A percentile compares a stretch with the other conserved stretches of the same genome.
These are phyloP conservation scores for Entomortierella beljakovae DNA, from an alignment of 192 early-diverging fungal genomes.

Conservation along the genomic window DNA sequence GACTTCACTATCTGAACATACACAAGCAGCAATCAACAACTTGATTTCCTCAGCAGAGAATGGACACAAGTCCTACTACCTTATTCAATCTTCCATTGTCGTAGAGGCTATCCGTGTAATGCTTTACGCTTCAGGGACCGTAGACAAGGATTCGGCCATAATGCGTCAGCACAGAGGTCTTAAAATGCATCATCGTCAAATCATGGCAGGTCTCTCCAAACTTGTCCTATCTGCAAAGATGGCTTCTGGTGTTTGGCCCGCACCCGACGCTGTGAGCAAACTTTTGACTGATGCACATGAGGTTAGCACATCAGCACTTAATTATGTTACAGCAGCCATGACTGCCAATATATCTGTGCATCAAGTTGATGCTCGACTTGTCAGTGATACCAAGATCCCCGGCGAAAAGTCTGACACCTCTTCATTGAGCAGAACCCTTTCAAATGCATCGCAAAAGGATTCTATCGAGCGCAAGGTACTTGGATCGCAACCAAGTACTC, in stretches of 20 bases:
- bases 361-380: conserved; percentile 46
- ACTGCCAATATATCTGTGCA: conserved; percentile 40
- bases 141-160: conserved; percentile 72
- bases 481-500: conserved; percentile 41
- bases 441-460: conserved; percentile 29
- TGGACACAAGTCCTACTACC: conserved; percentile 70
- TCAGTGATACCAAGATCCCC: conserved; percentile 45
- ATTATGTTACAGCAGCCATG: conserved; percentile 63
- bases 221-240: conserved; percentile 85
- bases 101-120: conserved; percentile 86
- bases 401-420: conserved; percentile 3
- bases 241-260: conserved; percentile 90
- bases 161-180: conserved; percentile 74
- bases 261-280: conserved; percentile 78
- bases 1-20: conserved; percentile 60
- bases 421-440: conserved; percentile 18
- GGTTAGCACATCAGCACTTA: conserved; percentile 76
- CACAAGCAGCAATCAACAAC: conserved; percentile 61
- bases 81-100: conserved; percentile 64
- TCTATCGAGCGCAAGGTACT: conserved; percentile 33
- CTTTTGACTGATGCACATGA: conserved; percentile 81
- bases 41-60: conserved; percentile 61
- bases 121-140: conserved; percentile 80
- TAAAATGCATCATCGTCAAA: conserved; percentile 76
- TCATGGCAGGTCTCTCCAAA: conserved; percentile 86